Percentiles rank a stretch among this genome's conserved stretches.
Conservation (phyloP, 768 basidiomycete genomes). For the Dacryopinax spathularia region DNA sequence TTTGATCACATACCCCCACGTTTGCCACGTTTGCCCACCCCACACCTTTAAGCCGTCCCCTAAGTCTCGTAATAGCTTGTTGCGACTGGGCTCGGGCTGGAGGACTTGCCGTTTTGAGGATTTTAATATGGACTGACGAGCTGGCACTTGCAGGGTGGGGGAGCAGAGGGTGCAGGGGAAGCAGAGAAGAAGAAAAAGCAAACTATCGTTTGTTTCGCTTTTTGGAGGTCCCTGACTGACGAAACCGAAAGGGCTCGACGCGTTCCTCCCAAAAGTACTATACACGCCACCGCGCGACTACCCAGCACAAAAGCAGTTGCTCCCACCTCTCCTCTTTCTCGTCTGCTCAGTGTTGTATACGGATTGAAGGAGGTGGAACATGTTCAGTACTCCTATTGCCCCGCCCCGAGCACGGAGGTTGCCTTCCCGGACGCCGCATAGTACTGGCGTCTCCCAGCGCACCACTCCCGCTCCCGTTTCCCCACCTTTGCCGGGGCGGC, state of each 20-base stretch:
- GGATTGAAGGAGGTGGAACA: not conserved
- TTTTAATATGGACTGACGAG: too few species aligned
- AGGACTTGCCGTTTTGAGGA: too few species aligned
- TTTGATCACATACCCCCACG: not conserved
- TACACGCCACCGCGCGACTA: not conserved
- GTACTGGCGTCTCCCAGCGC: not conserved
- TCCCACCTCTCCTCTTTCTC: not conserved
- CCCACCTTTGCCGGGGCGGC: not conserved
- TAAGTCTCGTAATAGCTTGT: too few species aligned
- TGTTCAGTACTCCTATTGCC: not conserved
- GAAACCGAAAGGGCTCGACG: not conserved
- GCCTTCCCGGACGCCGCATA: not conserved
- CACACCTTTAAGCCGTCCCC: too few species aligned
- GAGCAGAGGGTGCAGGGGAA: not conserved
- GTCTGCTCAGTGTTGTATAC: not conserved
- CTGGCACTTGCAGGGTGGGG: not conserved
- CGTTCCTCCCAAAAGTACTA: not conserved
- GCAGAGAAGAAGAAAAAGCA: not conserved
- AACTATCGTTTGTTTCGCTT: not conserved
- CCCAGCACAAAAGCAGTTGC: not conserved
- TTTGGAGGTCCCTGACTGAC: not conserved
- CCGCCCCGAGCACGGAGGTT: not conserved
- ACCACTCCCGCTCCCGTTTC: not conserved
- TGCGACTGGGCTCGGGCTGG: too few species aligned
- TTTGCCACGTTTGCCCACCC: too few species aligned